Evolutionary conservation across 306 rosid genomes (phyloP).

Genomic region (Begonia loranthoides): DNA sequence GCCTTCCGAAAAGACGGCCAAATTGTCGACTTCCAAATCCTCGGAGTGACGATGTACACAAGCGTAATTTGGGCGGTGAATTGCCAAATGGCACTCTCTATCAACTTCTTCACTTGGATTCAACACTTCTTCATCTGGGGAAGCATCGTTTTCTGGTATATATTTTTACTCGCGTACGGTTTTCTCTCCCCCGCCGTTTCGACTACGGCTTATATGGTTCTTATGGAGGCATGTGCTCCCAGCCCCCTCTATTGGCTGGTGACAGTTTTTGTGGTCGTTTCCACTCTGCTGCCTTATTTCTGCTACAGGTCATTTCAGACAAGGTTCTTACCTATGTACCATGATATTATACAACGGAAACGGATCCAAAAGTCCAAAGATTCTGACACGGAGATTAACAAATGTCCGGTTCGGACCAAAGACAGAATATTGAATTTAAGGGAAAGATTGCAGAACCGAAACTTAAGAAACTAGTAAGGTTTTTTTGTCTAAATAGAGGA

Average conservation of each 20-base stretch:
- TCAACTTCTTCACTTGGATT: constrained; percentile 92
- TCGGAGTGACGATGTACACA: constrained; percentile 68
- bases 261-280: constrained; percentile 44
- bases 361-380: constrained; percentile 22
- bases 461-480: neutral
- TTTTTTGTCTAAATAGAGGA: too few species aligned
- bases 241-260: constrained; percentile 60
- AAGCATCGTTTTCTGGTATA: constrained; percentile 63
- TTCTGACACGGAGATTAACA: constrained; percentile 19
- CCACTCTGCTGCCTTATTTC: constrained; percentile 61
- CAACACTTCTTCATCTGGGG: constrained; percentile 90
- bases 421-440: constrained; percentile 29
- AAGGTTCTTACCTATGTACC: constrained; percentile 65
- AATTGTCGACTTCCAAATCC: constrained; percentile 43
- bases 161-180: constrained; percentile 54
- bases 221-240: constrained; percentile 64
- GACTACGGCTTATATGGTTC: constrained; percentile 65
- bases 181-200: constrained; percentile 42
- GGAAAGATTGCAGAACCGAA: constrained; percentile 41
- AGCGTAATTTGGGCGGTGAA: constrained; percentile 77
- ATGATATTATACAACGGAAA: constrained; percentile 56
- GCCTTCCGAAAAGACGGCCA: constrained; percentile 64
- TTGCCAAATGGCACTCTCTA: constrained; percentile 79
- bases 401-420: constrained; percentile 21
- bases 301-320: constrained; percentile 61